These are phyloP conservation scores for Russula foetens DNA, from an alignment of 768 basidiomycete genomes.

Conservation along the genomic window DNA sequence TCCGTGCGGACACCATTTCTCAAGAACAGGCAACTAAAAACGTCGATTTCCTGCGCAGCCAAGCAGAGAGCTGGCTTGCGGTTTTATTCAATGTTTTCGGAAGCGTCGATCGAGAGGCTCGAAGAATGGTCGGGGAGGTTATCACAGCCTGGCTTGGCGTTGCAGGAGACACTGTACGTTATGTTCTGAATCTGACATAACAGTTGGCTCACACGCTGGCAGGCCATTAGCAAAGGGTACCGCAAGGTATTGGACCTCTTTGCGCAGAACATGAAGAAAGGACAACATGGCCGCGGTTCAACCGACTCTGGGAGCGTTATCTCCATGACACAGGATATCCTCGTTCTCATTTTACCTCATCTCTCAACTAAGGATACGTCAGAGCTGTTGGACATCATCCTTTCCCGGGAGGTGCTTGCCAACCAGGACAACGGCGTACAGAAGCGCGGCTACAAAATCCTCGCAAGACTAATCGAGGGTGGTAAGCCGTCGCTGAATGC, in stretches of 20 bases:
- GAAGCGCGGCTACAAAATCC: conserved; percentile 89
- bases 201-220: background rate
- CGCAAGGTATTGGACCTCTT: conserved; percentile 67
- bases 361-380: conserved; percentile 54
- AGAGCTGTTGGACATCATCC: conserved; percentile 59
- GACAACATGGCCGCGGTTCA: conserved; percentile 29
- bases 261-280: conserved; percentile 48
- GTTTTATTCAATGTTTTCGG: conserved; percentile 97
- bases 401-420: conserved; percentile 60
- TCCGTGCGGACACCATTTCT: conserved; percentile 34
- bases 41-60: conserved; percentile 59
- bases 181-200: background rate
- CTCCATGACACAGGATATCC: conserved; percentile 72
- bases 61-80: conserved; percentile 89
- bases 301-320: conserved; percentile 38
- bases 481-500: conserved; percentile 42
- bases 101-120: conserved; percentile 63
- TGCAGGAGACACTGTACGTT: conserved; percentile 42
- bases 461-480: conserved; percentile 64
- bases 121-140: conserved; percentile 79
- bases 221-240: conserved; percentile 80
- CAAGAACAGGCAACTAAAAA: conserved; percentile 56
- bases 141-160: conserved; percentile 83
- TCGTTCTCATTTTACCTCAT: conserved; percentile 74
- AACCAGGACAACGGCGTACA: conserved; percentile 83